Percentiles rank a stretch among this genome's conserved stretches.
These are phyloP conservation scores for Sporisorium reilianum DNA, from an alignment of 1,284 basidiomycete species.

Conservation along the genomic window DNA sequence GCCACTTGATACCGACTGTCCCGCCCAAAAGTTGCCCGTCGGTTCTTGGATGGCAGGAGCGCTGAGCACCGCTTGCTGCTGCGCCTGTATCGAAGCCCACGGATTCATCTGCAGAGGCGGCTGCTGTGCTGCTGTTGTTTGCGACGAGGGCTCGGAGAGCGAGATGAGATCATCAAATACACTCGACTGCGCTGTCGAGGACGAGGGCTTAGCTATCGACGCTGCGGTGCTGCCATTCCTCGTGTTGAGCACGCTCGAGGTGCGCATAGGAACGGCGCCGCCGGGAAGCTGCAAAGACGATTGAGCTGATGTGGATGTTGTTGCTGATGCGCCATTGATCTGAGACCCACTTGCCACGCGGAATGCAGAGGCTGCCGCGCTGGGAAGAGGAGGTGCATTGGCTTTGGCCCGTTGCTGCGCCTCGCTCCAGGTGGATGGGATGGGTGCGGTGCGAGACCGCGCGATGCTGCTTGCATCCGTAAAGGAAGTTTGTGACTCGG, in stretches of 20 bases:
- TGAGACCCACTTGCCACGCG: slow-evolving; percentile 17
- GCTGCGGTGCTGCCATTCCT: slow-evolving; percentile 7
- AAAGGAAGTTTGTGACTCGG: slow-evolving; percentile 1
- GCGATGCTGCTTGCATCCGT: slow-evolving; percentile 38
- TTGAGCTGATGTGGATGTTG: slow-evolving; percentile 9
- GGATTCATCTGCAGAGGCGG: slow-evolving; percentile 55
- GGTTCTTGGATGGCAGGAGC: slow-evolving; percentile 45
- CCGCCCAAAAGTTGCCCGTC: slow-evolving; percentile 42
- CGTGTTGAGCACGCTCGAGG: slow-evolving; percentile 40
- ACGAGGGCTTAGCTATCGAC: slow-evolving; percentile 12
- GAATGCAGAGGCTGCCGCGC: slow-evolving; percentile 13
- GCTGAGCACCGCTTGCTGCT: slow-evolving; percentile 43
- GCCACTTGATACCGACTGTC: neutral
- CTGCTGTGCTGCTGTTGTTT: slow-evolving; percentile 19
- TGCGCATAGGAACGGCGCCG: slow-evolving; percentile 26
- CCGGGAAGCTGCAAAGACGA: slow-evolving; percentile 20
- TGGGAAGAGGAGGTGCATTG: slow-evolving; percentile 32
- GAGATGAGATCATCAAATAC: slow-evolving; percentile 57
- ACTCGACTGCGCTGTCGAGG: slow-evolving; percentile 37
- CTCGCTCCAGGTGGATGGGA: slow-evolving; percentile 54
- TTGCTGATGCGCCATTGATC: neutral
- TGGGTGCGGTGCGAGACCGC: slow-evolving; percentile 54
- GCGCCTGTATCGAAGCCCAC: slow-evolving; percentile 44
- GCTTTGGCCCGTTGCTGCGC: slow-evolving; percentile 42
- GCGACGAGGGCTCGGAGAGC: slow-evolving; percentile 19